Evolutionary conservation across 768 basidiomycete genomes (phyloP).

Genomic region (Fomitopsis pulvina): DNA sequence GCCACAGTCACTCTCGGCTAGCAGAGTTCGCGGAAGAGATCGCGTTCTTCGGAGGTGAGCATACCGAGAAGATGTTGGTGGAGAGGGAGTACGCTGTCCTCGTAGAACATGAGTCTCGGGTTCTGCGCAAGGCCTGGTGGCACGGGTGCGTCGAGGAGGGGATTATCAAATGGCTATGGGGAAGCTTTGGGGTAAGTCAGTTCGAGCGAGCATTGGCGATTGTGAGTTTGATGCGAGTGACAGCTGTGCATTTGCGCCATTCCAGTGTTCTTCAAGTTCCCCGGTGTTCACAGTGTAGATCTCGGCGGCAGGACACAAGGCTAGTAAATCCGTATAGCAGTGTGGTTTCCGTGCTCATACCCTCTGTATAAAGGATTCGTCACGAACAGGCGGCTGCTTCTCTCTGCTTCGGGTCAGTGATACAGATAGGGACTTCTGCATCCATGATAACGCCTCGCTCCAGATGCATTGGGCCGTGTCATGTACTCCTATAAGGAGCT

Average conservation of each 20-base stretch:
- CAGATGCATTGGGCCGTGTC: slow-evolving; percentile 90
- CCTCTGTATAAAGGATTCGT: slow-evolving; percentile 64
- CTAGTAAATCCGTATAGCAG: slow-evolving; percentile 18
- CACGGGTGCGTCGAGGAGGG: slow-evolving; percentile 92
- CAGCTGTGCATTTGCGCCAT: slow-evolving; percentile 86
- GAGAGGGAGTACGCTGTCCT: slow-evolving; percentile 84
- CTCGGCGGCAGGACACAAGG: slow-evolving; percentile 89
- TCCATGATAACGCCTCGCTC: not conserved
- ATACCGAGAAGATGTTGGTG: slow-evolving; percentile 84
- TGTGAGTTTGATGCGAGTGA: no score
- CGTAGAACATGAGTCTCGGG: slow-evolving; percentile 78
- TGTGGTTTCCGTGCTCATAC: slow-evolving; percentile 1
- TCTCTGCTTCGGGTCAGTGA: slow-evolving; percentile 75
- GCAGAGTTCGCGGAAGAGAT: slow-evolving; percentile 87
- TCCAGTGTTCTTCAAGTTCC: slow-evolving; percentile 85
- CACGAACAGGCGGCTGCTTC: slow-evolving; percentile 84
- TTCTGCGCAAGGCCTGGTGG: slow-evolving; percentile 78
- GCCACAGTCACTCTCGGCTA: slow-evolving; percentile 88
- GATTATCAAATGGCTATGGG: slow-evolving; percentile 96
- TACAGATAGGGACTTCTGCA: not conserved
- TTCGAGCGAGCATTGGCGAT: not conserved
- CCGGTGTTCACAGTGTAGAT: slow-evolving; percentile 60
- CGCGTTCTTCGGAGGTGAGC: slow-evolving; percentile 83
- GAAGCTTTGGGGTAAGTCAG: slow-evolving; percentile 75
- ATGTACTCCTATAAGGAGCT: slow-evolving; percentile 99